These are phyloP conservation scores for Choiromyces venosus DNA, from an alignment of 495 filamentous ascomycete genomes.

Conservation along the genomic window DNA sequence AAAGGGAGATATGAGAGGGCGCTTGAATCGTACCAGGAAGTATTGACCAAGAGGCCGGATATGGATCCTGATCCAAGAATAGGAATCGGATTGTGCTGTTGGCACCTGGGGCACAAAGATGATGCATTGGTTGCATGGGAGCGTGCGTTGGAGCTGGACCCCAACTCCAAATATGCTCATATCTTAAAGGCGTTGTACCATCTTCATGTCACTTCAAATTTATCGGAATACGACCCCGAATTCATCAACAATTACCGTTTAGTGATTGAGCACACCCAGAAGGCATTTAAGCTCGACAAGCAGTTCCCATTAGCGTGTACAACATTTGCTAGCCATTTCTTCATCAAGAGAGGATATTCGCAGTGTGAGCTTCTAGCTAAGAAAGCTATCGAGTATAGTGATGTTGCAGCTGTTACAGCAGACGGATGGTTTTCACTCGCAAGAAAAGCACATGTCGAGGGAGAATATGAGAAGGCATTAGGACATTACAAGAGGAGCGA, in stretches of 20 bases:
- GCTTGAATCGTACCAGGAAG: conserved; percentile 77
- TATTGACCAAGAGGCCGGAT: conserved; percentile 72
- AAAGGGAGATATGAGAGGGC: conserved; percentile 77
- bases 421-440: conserved; percentile 95
- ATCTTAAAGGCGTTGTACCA: conserved; percentile 84
- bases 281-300: conserved; percentile 92
- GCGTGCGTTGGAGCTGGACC: conserved; percentile 72
- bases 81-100: conserved; percentile 90
- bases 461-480: conserved; percentile 60
- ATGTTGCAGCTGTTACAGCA: conserved; percentile 90
- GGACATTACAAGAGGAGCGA: conserved; percentile 86
- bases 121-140: conserved; percentile 88
- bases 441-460: conserved; percentile 73
- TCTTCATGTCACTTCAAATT: conserved; percentile 69
- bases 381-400: conserved; percentile 89
- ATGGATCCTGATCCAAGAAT: conserved; percentile 93
- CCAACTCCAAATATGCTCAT: conserved; percentile 83
- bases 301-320: conserved; percentile 84
- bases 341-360: conserved; percentile 65
- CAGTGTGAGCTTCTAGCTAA: conserved; percentile 81
- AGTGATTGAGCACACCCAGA: conserved; percentile 91
- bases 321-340: conserved; percentile 81
- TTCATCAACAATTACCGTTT: conserved; percentile 81
- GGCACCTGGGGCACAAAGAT: conserved; percentile 89
- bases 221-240: conserved; percentile 52